Evolutionary conservation across 106 monocot species (phyloP).

Genomic region (Agapanthus africanus): DNA sequence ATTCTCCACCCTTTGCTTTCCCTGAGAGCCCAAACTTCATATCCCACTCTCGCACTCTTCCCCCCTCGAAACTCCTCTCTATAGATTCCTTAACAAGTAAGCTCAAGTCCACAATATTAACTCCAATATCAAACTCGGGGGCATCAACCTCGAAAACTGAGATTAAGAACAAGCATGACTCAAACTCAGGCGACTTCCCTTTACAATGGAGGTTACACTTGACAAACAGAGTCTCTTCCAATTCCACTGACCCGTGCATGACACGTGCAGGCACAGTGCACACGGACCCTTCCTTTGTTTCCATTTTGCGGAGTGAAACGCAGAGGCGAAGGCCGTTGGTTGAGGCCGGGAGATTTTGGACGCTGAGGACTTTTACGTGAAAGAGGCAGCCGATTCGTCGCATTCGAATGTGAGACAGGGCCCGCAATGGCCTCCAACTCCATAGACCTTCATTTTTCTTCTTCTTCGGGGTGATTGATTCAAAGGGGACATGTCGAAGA

Average conservation of each 20-base stretch:
- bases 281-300: no score
- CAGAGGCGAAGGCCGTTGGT: not conserved
- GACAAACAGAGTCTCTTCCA: slow-evolving; percentile 9
- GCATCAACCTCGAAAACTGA: slow-evolving; percentile 49
- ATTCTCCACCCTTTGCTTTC: slow-evolving; percentile 63
- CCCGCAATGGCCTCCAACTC: not conserved
- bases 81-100: slow-evolving; percentile 57
- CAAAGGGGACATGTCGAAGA: not conserved
- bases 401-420: not conserved
- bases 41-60: slow-evolving; percentile 48
- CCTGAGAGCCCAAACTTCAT: slow-evolving; percentile 37
- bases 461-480: not conserved
- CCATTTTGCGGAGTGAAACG: not conserved
- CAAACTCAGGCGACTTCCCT: slow-evolving; percentile 48
- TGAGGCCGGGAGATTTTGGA: not conserved
- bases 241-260: not conserved
- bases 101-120: slow-evolving; percentile 51
- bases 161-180: slow-evolving; percentile 49
- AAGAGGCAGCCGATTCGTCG: not conserved
- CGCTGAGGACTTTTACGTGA: not conserved
- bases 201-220: slow-evolving; percentile 59
- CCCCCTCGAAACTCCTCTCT: slow-evolving; percentile 41
- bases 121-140: slow-evolving; percentile 48
- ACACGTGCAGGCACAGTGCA: not conserved
- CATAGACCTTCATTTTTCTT: no score